Evolutionary conservation across 192 early-diverging fungal genomes (phyloP), one percentile per base, ranked within the genome.

Genomic region (Borealophlyctis nickersoniae): DNA sequence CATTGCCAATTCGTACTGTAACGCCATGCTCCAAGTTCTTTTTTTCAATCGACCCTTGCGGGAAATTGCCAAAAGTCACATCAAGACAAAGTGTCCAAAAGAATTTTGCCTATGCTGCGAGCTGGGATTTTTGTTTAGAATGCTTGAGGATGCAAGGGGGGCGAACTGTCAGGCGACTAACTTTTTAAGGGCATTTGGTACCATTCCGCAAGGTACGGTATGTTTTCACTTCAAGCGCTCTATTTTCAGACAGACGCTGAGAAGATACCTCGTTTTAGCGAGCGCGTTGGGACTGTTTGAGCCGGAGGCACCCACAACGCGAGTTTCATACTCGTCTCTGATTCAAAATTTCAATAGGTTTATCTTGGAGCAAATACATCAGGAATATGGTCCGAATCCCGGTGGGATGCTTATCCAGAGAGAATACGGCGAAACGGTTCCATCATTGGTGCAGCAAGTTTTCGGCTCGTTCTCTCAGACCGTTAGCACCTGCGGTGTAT

Each of bases 141-240:
- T 94, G 93, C 72, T 99, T 23, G 90, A 92, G 49, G 87, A 91
- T 32, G 85, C 92, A 2, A 80, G 86, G n/a, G 95, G 96, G 19
- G 83, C 87, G 39, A 96, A 95, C 69, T 99, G 96, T 74, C 95
- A 98, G 54, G 96, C 96, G 3, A 78, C 89, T 11, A 95, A 93
- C 67, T 93, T 98, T 62, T 77, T 98, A 60, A 75, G 87, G 0
- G 92, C 88, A 0, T 87, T 98, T 65, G 81, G 83, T 48, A 89
- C 86, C 13, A 86, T 94, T 23, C 88, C 89, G 0, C 91, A 95
- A 81, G 91, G 89, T 89, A 60, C 5, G 13, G 13, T 24, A 4
- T 60, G 34, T 60, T 56, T 49, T 13, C 3, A 27, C 29, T 11
- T 54, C 13, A 3, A 48, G 13, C 11, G 29, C 34, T 19, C 7